phyloP scores from a whole-genome alignment of 2,329 filamentous ascomycete species.

The Cladosporium austrohemisphaericum region DNA sequence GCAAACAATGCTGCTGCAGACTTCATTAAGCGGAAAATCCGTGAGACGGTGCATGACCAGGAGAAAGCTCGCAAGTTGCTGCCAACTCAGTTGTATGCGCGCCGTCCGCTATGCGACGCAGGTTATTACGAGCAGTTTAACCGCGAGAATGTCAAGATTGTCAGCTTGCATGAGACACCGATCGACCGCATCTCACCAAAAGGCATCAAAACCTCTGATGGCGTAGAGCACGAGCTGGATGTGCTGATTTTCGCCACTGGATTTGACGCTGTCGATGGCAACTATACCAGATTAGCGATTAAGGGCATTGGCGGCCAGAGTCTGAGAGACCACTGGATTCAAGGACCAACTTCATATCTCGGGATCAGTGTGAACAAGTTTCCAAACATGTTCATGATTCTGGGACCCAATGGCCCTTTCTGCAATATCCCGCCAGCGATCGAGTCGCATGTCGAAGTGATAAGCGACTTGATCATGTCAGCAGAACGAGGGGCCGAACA shows the following conservation, averaged over 20 bases:
- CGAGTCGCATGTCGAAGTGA: conserved; percentile 36
- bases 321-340: conserved; percentile 34
- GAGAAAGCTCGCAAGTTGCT: conserved; percentile 54
- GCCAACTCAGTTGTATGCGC: conserved; percentile 62
- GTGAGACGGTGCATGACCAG: conserved; percentile 43
- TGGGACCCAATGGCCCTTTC: conserved; percentile 40
- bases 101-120: conserved; percentile 58
- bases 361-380: conserved; percentile 38
- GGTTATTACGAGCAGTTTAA: conserved; percentile 30
- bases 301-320: conserved; percentile 27
- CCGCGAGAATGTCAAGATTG: conserved; percentile 24
- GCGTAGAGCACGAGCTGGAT: conserved; percentile 25
- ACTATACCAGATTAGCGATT: conserved; percentile 32
- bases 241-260: conserved; percentile 42
- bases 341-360: conserved; percentile 36
- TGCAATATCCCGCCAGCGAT: conserved; percentile 37
- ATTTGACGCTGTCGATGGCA: conserved; percentile 38
- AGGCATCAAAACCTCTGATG: conserved; percentile 24
- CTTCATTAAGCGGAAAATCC: conserved; percentile 40
- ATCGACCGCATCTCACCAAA: conserved; percentile 41
- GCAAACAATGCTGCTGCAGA: conserved; percentile 51
- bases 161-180: conserved; percentile 35
- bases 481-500: conserved; percentile 18
- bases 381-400: conserved; percentile 45
- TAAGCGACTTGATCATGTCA: conserved; percentile 23